Conservation (phyloP, 495 filamentous ascomycete genomes). For the Penicillium lividum region DNA sequence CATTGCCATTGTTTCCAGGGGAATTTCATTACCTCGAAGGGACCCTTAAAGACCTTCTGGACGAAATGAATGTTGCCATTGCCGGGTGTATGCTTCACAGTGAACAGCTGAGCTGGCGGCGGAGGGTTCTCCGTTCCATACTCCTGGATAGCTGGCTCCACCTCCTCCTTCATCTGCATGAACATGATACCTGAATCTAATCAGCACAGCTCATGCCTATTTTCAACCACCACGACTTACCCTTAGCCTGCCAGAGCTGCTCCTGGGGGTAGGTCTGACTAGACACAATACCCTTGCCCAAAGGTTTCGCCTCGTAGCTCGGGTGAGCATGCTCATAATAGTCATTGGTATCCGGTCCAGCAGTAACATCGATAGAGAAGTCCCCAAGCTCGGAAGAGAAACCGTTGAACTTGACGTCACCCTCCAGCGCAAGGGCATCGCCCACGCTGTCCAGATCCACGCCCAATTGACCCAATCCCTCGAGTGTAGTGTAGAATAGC, state of each 20-base stretch:
- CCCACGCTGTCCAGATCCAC: conserved; percentile 51
- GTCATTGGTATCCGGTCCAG: conserved; percentile 61
- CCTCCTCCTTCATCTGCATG: conserved; percentile 70
- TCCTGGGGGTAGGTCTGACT: conserved; percentile 68
- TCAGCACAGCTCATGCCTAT: conserved; percentile 12
- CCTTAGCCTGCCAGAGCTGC: conserved; percentile 83
- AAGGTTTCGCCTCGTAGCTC: conserved; percentile 68
- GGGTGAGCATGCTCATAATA: conserved; percentile 63
- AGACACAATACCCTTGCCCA: conserved; percentile 73
- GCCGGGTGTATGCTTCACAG: conserved; percentile 66
- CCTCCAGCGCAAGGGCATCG: conserved; percentile 61
- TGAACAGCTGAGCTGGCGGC: conserved; percentile 84
- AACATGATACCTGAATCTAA: conserved; percentile 60
- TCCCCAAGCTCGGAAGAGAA: conserved; percentile 74
- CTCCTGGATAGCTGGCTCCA: conserved; percentile 66
- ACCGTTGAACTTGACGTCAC: conserved; percentile 74
- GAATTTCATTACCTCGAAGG: conserved; percentile 64
- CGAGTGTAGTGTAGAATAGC: conserved; percentile 77
- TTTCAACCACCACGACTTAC: conserved; percentile 28
- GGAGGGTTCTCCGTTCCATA: conserved; percentile 72
- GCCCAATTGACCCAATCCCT: conserved; percentile 70
- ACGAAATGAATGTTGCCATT: conserved; percentile 83
- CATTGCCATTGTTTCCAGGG: background rate
- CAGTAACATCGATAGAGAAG: conserved; percentile 79
- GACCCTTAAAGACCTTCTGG: conserved; percentile 88